Evolutionary conservation across 2,329 filamentous ascomycete species (phyloP).

Genomic region (Colletotrichum sp.): DNA sequence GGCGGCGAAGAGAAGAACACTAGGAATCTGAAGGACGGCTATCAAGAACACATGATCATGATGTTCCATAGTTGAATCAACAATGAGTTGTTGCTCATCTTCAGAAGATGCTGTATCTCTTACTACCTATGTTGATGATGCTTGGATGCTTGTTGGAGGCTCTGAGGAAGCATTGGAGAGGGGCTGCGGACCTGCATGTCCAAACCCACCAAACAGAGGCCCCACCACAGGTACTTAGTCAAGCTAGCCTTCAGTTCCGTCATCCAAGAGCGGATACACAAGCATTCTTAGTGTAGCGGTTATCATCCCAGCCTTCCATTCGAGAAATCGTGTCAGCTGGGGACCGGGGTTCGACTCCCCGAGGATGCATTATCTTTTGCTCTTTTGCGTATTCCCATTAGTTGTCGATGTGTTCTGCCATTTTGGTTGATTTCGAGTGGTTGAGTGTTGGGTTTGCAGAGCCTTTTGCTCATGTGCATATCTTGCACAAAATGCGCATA

Average conservation of each 20-base stretch:
- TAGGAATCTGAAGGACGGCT: not conserved
- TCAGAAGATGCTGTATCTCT: not conserved
- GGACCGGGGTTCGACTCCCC: conserved; percentile 17
- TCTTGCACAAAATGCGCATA: not conserved
- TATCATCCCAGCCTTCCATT: conserved; percentile 20
- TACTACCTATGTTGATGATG: not conserved
- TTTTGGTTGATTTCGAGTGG: not conserved
- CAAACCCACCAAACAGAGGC: not conserved
- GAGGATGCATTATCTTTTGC: conserved; percentile 2
- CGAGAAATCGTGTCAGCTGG: not conserved
- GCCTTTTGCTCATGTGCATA: not conserved
- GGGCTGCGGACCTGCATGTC: not conserved
- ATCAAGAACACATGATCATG: not conserved
- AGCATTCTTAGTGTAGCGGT: conserved; percentile 18
- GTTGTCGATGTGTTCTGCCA: not conserved
- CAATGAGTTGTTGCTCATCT: not conserved
- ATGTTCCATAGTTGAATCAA: not conserved
- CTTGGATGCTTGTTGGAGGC: not conserved
- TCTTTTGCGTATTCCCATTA: not conserved
- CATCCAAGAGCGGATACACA: not conserved
- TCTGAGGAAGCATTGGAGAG: not conserved
- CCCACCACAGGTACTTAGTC: not conserved
- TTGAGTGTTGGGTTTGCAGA: not conserved
- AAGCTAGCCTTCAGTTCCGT: accelerated
- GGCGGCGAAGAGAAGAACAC: not conserved